Evolutionary conservation across 2,329 filamentous ascomycete species (phyloP), one percentile per base, ranked within the genome.

Genomic region (Beauveria medogensis): DNA sequence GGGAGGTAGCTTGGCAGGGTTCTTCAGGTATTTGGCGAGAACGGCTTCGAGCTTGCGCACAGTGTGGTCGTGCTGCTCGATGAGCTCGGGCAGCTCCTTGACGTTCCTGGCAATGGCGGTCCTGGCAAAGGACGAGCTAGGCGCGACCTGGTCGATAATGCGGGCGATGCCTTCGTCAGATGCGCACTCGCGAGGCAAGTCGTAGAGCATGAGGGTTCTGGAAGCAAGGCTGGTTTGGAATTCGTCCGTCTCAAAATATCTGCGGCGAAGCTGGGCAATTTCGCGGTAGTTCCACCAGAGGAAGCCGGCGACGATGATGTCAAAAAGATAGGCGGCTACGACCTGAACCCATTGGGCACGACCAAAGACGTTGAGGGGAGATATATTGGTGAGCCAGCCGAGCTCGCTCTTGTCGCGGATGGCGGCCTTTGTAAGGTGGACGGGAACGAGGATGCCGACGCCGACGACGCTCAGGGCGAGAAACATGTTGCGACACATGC

Each of bases 401-500:
- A 62, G 65, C 4, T 34, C 5, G 34, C 73, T 66, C 54, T 69
- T 60, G 7, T 69, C 62, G 5, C 65, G 66, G 5, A 69, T 64
- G 22, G 61, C 70, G 44, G 67, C 68, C 60, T 82, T 76, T 8
- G 77, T 76, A 63, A 90, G 74, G 69, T 96, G 93, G 68, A 95
- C 77, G 0, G 94, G 94, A 44, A 97, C 86, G 65, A 97, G 80
- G 63, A 97, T 84, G 57, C 79, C 80, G 65, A 90, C 88, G 20
- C 90, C 91, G 37, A 95, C 73, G 7, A 96, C 65, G 30, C 86
- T 82, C 60, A 97, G 76, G 8, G 84, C 75, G 30, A 89, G 70
- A 71, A 97, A 96, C 65, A 97, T 90, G 71, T 96, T 94, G 63
- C 94, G 87, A 70, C 90, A 90, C 94, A 99, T 97, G 66, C 87